Evolutionary conservation across 176 grass and related monocot species (phyloP), one percentile per base, ranked within the genome.

Genomic region (Cenchrus fungigraminus): DNA sequence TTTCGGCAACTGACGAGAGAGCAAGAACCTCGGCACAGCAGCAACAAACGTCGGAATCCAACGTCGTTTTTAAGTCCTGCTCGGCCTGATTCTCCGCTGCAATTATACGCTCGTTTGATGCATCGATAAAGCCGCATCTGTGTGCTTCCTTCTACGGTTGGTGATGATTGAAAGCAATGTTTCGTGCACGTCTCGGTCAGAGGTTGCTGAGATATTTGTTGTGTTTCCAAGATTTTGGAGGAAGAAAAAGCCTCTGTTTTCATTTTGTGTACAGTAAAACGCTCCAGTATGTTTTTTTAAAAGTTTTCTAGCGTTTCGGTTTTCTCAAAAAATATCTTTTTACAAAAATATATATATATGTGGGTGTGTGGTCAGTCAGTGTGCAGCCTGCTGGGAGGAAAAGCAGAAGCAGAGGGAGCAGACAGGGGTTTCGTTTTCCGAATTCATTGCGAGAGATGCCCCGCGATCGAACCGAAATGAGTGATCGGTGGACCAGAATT

Each of bases 381-480:
- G 61, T 22, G 63, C 29, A 9, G 17, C 17, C 28, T 15, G 8
- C 28, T 15, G 8, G 60, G 47, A 80, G 17, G 8, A 49, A 10
- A 22, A 46, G 8, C 4, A 44, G 32, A n/a, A 45, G 76, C 40
- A 6, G 76, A 28, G 54, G 34, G 37, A 6, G 52, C 54, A 58
- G 64, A 64, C 76, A 86, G 46, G 12, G 14, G 77, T 78, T 68
- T 85, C 73, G 19, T 85, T 78, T 78, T 85, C 51, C 20, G 56
- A 42, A 73, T 53, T 51, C 12, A 72, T 29, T 63, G 54, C 65
- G 16, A 44, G 28, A 37, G 25, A 59, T 57, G 13, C 64, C 74
- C 37, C 37, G 1, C 37, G 37, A 40, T 40, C 37, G 37, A 40
- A 40, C 73, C 11, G 4, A 49, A 57, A 46, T n/a, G 57, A 59